Percentiles rank a stretch among this genome's conserved stretches.
These are phyloP conservation scores for Xanthoconium stramineum DNA, from an alignment of 768 basidiomycete genomes.

Conservation along the genomic window DNA sequence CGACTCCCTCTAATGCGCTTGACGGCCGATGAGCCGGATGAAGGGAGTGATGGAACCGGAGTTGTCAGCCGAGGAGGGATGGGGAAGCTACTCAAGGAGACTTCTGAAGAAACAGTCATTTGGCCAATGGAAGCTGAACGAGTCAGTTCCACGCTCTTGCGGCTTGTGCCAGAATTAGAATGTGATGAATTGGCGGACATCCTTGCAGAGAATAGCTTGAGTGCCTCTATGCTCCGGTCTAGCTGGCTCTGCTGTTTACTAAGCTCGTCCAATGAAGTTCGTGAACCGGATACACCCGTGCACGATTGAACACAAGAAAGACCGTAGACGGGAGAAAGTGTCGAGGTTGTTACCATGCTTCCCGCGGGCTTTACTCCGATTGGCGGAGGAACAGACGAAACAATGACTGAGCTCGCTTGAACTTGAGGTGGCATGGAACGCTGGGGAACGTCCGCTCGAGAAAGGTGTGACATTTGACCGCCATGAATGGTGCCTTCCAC, in stretches of 20 bases:
- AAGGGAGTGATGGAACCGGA: conserved; percentile 17
- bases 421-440: not conserved
- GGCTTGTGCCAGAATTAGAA: conserved; percentile 31
- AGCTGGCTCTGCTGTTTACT: conserved; percentile 61
- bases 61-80: conserved; percentile 46
- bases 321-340: conserved; percentile 45
- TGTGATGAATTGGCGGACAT: conserved; percentile 28
- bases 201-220: conserved; percentile 43
- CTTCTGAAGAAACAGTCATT: conserved; percentile 39
- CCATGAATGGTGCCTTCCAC: conserved; percentile 5
- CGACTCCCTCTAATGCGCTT: conserved; percentile 24
- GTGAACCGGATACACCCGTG: conserved; percentile 14
- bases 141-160: conserved; percentile 6
- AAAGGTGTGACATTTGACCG: not conserved
- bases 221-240: conserved; percentile 59
- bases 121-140: conserved; percentile 27
- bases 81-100: conserved; percentile 72
- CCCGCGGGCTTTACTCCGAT: not conserved
- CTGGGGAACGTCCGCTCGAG: not conserved
- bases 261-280: conserved; percentile 47
- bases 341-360: not conserved
- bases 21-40: conserved; percentile 9
- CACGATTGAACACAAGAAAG: conserved; percentile 34
- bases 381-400: not conserved
- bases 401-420: not conserved